These are phyloP conservation scores for Aureobasidium melanogenum DNA, from an alignment of 2,329 filamentous ascomycete genomes.

Conservation along the genomic window DNA sequence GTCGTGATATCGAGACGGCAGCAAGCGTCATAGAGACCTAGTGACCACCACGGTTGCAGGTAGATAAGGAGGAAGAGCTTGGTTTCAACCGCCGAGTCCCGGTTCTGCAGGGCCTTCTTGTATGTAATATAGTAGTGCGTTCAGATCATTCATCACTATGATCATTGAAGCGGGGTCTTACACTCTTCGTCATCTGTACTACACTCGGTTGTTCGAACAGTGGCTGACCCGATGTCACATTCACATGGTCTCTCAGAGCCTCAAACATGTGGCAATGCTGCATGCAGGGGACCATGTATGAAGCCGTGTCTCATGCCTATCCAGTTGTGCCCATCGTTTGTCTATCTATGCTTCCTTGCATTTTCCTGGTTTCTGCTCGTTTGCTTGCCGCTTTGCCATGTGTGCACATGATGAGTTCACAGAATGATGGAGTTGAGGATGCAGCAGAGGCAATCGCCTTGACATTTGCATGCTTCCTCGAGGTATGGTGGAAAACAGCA, in stretches of 20 bases:
- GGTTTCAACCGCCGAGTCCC: too few species aligned
- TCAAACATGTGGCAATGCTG: neutral
- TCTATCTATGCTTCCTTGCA: neutral
- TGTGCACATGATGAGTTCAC: neutral
- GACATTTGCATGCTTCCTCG: too few species aligned
- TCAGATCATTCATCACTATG: too few species aligned
- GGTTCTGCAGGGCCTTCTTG: too few species aligned
- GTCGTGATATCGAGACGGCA: constrained; percentile 4
- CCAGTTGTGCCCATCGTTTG: neutral
- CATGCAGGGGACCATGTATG: neutral
- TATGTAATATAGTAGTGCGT: too few species aligned
- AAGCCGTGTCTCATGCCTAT: neutral
- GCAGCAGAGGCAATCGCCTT: too few species aligned
- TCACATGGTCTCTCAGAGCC: neutral
- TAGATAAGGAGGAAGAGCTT: too few species aligned
- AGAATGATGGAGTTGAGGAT: neutral
- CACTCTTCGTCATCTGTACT: neutral
- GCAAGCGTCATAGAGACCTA: neutral
- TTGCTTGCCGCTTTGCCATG: neutral
- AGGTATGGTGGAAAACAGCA: too few species aligned
- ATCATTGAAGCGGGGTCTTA: neutral
- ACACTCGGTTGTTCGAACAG: neutral
- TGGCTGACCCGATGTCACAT: neutral
- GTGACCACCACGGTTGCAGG: too few species aligned
- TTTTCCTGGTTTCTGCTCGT: neutral